Conservation (phyloP, 129 eudicot species). For the Gnaphalium uliginosum region DNA sequence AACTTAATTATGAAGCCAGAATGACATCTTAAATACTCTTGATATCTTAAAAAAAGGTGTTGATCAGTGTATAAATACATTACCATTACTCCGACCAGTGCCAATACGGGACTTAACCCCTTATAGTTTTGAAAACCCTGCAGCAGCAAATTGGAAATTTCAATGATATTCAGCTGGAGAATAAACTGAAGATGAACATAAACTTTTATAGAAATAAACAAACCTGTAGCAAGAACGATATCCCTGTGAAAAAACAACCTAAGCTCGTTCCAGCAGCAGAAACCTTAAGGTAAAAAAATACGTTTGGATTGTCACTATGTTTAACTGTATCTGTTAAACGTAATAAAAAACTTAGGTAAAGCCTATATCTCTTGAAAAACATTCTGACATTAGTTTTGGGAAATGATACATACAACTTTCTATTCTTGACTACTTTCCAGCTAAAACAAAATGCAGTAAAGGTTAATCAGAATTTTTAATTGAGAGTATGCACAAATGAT, state of each 20-base stretch:
- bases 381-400: background rate
- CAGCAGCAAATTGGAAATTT: background rate
- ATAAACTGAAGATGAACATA: background rate
- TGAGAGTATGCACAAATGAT: background rate
- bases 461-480: background rate
- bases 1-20: background rate
- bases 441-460: background rate
- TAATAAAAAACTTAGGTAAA: background rate
- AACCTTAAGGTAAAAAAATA: conserved; percentile 37
- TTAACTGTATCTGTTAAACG: background rate
- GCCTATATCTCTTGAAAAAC: background rate
- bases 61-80: conserved; percentile 21
- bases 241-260: conserved; percentile 67
- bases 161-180: background rate
- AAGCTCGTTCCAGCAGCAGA: conserved; percentile 82
- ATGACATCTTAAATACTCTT: background rate
- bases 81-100: conserved; percentile 84
- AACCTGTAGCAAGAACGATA: conserved; percentile 85
- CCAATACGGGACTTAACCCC: conserved; percentile 66
- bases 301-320: background rate
- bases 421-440: background rate
- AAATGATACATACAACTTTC: background rate
- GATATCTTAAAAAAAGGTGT: background rate
- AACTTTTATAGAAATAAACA: conserved; percentile 5
- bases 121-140: conserved; percentile 57